Evolutionary conservation across 2,329 filamentous ascomycete genomes (phyloP).

Genomic region (Ophiostoma sp.): DNA sequence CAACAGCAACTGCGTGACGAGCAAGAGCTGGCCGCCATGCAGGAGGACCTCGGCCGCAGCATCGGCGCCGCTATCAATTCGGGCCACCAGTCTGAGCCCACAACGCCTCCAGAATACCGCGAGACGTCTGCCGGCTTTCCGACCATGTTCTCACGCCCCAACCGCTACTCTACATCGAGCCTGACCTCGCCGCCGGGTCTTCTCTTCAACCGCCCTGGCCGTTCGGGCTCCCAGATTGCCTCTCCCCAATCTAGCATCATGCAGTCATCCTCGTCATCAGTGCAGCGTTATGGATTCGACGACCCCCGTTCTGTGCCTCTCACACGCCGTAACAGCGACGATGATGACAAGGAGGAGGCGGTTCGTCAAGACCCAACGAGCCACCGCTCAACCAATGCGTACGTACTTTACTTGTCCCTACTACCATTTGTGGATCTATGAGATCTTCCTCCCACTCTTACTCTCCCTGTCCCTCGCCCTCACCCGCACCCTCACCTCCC

Average conservation of each 20-base stretch:
- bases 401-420: conserved; percentile 48
- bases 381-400: conserved; percentile 71
- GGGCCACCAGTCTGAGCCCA: conserved; percentile 87
- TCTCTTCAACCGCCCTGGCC: conserved; percentile 63
- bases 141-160: conserved; percentile 73
- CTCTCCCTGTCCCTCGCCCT: background rate
- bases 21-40: conserved; percentile 77
- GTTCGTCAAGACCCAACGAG: conserved; percentile 64
- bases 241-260: conserved; percentile 65
- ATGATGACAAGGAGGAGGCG: conserved; percentile 77
- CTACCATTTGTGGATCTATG: background rate
- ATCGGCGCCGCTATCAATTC: conserved; percentile 42
- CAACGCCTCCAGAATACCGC: conserved; percentile 88
- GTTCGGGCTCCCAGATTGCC: conserved; percentile 72
- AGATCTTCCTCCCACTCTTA: background rate
- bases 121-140: conserved; percentile 67
- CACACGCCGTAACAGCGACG: conserved; percentile 84
- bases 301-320: conserved; percentile 76
- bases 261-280: conserved; percentile 32
- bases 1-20: conserved; percentile 78
- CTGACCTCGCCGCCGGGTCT: conserved; percentile 71
- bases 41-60: conserved; percentile 64
- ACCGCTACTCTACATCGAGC: conserved; percentile 84
- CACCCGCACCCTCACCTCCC: background rate
- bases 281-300: conserved; percentile 50